Conservation (phyloP, 768 basidiomycete species). For the Coprinopsis marcescibilis region DNA sequence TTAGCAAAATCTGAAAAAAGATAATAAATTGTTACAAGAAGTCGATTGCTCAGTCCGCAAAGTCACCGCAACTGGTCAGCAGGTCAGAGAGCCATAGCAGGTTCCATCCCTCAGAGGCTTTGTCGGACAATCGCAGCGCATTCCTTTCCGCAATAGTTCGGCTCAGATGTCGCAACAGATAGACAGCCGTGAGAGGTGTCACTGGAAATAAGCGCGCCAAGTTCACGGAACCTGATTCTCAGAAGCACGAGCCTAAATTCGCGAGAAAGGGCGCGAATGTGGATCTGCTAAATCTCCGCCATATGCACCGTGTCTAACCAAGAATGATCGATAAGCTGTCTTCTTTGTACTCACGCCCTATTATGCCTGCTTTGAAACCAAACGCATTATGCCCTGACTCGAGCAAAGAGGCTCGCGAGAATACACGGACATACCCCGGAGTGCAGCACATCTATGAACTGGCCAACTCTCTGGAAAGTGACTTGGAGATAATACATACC, state of each 20-base stretch:
- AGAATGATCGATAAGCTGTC: background rate
- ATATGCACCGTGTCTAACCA: background rate
- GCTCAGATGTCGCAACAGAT: no score
- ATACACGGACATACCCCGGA: background rate
- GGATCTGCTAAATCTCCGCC: background rate
- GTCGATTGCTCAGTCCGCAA: background rate
- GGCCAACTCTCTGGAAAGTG: background rate
- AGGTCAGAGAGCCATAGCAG: background rate
- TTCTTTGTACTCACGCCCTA: background rate
- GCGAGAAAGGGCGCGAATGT: background rate
- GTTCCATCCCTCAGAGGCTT: no score
- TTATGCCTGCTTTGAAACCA: background rate
- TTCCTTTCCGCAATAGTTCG: background rate
- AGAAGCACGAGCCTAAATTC: slow-evolving; percentile 4
- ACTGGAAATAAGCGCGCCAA: background rate
- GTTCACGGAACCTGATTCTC: background rate
- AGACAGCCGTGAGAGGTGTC: background rate
- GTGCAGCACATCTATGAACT: background rate
- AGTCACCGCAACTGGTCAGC: background rate
- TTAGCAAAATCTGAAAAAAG: background rate
- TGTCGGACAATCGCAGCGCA: background rate
- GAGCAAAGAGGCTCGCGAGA: background rate
- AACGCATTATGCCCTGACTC: background rate
- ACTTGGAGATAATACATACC: no score
- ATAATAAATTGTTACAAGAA: background rate